Evolutionary conservation across 352 stramenopile species (phyloP), one percentile per base, ranked within the genome.

Genomic region (Lagenidium sp.): DNA sequence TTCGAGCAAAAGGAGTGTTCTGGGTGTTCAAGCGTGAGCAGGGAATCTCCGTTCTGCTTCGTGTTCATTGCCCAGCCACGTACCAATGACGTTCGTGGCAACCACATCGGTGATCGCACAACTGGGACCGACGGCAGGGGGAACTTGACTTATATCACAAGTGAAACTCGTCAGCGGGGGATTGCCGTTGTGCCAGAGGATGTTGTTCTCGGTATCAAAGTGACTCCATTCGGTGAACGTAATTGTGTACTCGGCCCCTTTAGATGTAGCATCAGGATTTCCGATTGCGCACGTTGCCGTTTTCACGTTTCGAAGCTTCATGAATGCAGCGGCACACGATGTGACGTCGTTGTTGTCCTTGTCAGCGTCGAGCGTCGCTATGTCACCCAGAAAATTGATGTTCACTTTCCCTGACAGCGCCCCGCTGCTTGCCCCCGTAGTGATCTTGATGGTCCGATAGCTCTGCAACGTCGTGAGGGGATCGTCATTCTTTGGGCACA

Each of bases 401-500:
- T 50, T 53, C 26, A 89, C 49, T 0, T 36, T 53, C 3, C 73
- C 66, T 10, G 40, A 41, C 8, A 82, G 57, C 16, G 58, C 45
- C 31, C 43, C 24, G 2, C 48, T 24, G 13, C 60, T 55, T 13
- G 50, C 68, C 0, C 64, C 64, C 6, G 82, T 53, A 16, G 57
- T 65, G 26, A 91, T 68, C 25, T 60, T 60, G 52, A 87, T 87
- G 0, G 58, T 63, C 12, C 78, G 71, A 39, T 68, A 75, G 6
- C 44, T 52, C 60, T 95, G 81, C 4, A 64, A 46, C 3, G 74
- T 76, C 5, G 82, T 93, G 8, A 95, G 50, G 1, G 78, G 82
- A 38, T 95, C 77, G 50, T 96, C 80, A 24, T 84, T 83, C 65
- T 93, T 92, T 8, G 80, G 74, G 31, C 85, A 94, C 73, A 92